Evolutionary conservation across 2,329 filamentous ascomycete species (phyloP).

Genomic region (Lachnellula arida): DNA sequence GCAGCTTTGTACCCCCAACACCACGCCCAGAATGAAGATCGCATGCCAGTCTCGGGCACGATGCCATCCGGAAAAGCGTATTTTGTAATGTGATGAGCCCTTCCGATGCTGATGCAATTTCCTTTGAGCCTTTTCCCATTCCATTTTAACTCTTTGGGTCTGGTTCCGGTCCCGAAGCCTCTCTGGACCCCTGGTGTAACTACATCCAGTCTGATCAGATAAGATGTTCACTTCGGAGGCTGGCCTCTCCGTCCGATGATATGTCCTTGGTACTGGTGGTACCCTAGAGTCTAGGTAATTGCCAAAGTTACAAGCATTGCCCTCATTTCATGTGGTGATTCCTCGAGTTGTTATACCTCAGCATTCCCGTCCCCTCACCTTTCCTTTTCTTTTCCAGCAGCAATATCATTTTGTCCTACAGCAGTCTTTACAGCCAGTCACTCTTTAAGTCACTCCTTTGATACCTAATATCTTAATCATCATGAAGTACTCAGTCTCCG

Average conservation of each 20-base stretch:
- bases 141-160: too few species aligned
- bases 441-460: conserved; percentile 4
- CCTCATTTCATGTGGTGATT: not conserved
- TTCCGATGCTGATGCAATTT: conserved; percentile 8
- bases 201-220: not conserved
- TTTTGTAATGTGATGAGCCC: not conserved
- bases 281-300: too few species aligned
- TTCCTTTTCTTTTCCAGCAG: not conserved
- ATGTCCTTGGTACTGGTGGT: too few species aligned
- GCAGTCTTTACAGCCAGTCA: conserved; percentile 7
- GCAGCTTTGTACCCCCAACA: too few species aligned
- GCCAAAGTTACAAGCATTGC: too few species aligned
- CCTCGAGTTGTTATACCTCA: not conserved
- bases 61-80: not conserved
- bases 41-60: not conserved
- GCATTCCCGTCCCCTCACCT: not conserved
- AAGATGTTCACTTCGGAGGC: not conserved
- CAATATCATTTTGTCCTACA: not conserved
- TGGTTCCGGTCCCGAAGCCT: too few species aligned
- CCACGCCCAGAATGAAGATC: too few species aligned
- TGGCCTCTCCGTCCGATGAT: not conserved
- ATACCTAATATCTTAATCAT: conserved; percentile 4
- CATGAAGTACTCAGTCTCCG: conserved; percentile 21
- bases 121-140: not conserved
- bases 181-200: not conserved